Evolutionary conservation across 768 basidiomycete species (phyloP).

Genomic region (Tricholoma hemisulphureum): DNA sequence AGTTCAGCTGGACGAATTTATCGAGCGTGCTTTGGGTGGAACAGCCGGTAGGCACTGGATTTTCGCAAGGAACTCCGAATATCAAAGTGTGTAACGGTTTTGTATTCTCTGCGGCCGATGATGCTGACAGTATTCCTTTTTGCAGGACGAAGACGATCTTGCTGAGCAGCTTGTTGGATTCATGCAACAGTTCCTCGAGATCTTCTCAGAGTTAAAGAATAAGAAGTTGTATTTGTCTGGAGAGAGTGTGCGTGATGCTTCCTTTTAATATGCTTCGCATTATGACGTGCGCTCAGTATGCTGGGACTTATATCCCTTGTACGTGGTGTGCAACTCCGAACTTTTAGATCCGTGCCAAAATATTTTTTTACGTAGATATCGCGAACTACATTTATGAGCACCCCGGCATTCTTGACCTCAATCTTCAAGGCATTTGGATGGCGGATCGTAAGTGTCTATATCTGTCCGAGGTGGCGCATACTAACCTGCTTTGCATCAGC

Average conservation of each 20-base stretch:
- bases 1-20: conserved; percentile 77
- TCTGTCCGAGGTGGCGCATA: not conserved
- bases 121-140: not conserved
- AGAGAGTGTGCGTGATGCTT: conserved; percentile 61
- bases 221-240: conserved; percentile 72
- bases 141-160: conserved; percentile 48
- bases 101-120: not conserved
- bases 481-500: conserved; percentile 33
- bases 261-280: not conserved
- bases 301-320: conserved; percentile 61
- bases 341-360: not conserved
- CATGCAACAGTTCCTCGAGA: conserved; percentile 70
- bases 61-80: conserved; percentile 66
- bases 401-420: conserved; percentile 48
- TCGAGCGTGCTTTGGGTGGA: conserved; percentile 75
- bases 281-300: conserved; percentile 47
- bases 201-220: conserved; percentile 70
- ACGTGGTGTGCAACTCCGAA: conserved; percentile 22
- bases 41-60: conserved; percentile 79
- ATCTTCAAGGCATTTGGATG: conserved; percentile 71
- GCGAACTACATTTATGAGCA: conserved; percentile 72
- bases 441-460: conserved; percentile 53
- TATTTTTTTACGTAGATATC: conserved; percentile 47
- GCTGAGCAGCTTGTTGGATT: conserved; percentile 56
- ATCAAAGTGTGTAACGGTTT: conserved; percentile 46